phyloP scores from a whole-genome alignment of 2,329 filamentous ascomycete genomes.

The Aspergillus tubingensis region DNA sequence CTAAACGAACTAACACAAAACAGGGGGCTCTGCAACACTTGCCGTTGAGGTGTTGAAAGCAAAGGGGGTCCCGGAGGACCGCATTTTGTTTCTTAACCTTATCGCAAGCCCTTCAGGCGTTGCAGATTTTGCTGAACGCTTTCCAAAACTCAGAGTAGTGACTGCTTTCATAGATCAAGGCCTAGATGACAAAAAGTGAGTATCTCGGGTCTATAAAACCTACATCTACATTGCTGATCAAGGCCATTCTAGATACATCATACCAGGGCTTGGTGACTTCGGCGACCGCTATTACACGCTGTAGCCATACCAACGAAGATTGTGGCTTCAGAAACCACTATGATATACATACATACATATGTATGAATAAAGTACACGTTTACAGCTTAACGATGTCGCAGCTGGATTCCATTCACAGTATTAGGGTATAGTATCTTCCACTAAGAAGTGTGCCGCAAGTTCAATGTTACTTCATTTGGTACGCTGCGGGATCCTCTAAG shows the following conservation, averaged over 20 bases:
- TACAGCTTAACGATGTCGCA: neutral
- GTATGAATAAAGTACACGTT: neutral
- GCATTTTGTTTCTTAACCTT: slow-evolving; percentile 93
- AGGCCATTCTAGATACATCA: slow-evolving; percentile 72
- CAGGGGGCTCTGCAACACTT: slow-evolving; percentile 94
- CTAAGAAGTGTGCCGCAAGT: neutral
- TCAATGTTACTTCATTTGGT: slow-evolving; percentile 9
- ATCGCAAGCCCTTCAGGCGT: slow-evolving; percentile 97
- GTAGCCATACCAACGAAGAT: slow-evolving; percentile 43
- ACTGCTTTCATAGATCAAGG: slow-evolving; percentile 96
- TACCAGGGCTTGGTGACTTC: slow-evolving; percentile 91
- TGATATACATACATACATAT: neutral
- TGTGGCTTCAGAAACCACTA: neutral
- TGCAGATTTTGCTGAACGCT: slow-evolving; percentile 82
- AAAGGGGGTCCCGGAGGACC: slow-evolving; percentile 89
- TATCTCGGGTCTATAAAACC: slow-evolving; percentile 21
- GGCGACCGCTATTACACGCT: slow-evolving; percentile 95
- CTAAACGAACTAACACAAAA: slow-evolving; percentile 6
- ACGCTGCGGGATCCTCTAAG: slow-evolving; percentile 17
- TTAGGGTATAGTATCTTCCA: neutral
- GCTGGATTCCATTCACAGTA: neutral
- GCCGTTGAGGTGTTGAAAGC: slow-evolving; percentile 90
- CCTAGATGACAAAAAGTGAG: slow-evolving; percentile 96
- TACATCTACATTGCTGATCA: slow-evolving; percentile 13
- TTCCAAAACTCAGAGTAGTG: slow-evolving; percentile 85